Conservation (phyloP, 2,329 filamentous ascomycete species). For the Aspergillus pseudotamarii region DNA sequence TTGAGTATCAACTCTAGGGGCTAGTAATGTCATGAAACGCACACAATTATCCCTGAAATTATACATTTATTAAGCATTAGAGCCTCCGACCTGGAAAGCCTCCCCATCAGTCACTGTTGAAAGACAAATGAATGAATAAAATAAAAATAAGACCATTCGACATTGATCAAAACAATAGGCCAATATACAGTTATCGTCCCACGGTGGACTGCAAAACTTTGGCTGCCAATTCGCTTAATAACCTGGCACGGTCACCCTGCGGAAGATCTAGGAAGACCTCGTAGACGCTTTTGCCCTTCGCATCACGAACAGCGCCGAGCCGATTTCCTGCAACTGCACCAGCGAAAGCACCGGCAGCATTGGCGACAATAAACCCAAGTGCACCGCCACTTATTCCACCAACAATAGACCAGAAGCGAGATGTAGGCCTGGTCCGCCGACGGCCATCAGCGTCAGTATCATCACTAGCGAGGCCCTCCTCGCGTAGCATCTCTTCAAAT, state of each 20-base stretch:
- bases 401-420: conserved; percentile 82
- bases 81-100: too few relatives aligned
- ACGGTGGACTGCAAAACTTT: conserved; percentile 69
- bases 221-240: conserved; percentile 81
- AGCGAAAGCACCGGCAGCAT: conserved; percentile 84
- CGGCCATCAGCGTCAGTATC: conserved; percentile 57
- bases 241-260: conserved; percentile 74
- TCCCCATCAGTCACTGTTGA: too few relatives aligned
- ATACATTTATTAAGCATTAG: too few relatives aligned
- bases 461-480: conserved; percentile 77
- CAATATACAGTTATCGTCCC: conserved; percentile 23
- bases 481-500: conserved; percentile 87
- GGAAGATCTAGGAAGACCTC: conserved; percentile 85
- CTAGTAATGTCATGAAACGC: too few relatives aligned
- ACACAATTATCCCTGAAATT: too few relatives aligned
- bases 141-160: background rate
- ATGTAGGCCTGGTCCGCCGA: conserved; percentile 53
- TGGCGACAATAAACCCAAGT: conserved; percentile 92
- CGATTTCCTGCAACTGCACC: conserved; percentile 91
- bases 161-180: background rate
- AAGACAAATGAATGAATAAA: too few relatives aligned
- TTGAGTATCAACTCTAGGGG: too few relatives aligned
- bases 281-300: conserved; percentile 93
- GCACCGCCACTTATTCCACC: conserved; percentile 86
- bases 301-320: conserved; percentile 85